Percentiles rank a stretch among this genome's conserved stretches.
Conservation (phyloP, 148 eudicot genomes). For the Rhododendron griersonianum region DNA sequence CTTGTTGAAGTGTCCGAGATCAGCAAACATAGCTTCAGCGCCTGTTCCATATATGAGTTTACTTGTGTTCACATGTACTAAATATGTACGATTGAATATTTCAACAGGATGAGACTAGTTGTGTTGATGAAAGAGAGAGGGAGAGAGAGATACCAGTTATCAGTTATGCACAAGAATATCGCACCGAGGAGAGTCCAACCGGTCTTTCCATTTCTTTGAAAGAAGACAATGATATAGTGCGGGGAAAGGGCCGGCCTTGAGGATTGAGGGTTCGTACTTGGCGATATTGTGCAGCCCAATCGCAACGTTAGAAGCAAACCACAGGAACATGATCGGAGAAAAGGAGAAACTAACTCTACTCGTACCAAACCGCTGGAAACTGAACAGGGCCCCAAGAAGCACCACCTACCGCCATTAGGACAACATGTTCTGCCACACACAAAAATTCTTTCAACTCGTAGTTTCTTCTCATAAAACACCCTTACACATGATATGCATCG, state of each 20-base stretch:
- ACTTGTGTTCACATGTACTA: too few relatives aligned
- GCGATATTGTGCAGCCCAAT: constrained; percentile 26
- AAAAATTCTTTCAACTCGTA: background rate
- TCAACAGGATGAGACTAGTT: background rate
- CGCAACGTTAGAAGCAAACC: constrained; percentile 19
- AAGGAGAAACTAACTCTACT: constrained; percentile 26
- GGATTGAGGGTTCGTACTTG: constrained; percentile 21
- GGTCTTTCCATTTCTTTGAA: constrained; percentile 14
- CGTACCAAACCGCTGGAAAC: constrained; percentile 28
- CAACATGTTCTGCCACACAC: constrained; percentile 11
- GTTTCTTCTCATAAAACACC: background rate
- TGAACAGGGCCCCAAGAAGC: constrained; percentile 20
- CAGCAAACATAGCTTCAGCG: too few relatives aligned
- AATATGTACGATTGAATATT: too few relatives aligned
- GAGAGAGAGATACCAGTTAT: constrained; percentile 20
- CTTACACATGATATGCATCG: background rate
- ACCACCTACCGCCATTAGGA: constrained; percentile 19
- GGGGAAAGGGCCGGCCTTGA: constrained; percentile 37
- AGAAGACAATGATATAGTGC: constrained; percentile 23
- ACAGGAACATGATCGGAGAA: constrained; percentile 31
- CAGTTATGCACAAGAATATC: constrained; percentile 23
- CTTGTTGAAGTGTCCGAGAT: too few relatives aligned
- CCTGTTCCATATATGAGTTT: too few relatives aligned
- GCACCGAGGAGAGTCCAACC: constrained; percentile 30
- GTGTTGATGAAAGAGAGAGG: background rate